Evolutionary conservation across 139 green algal genomes (phyloP), one percentile per base, ranked within the genome.

Genomic region (Chlorella sp.): DNA sequence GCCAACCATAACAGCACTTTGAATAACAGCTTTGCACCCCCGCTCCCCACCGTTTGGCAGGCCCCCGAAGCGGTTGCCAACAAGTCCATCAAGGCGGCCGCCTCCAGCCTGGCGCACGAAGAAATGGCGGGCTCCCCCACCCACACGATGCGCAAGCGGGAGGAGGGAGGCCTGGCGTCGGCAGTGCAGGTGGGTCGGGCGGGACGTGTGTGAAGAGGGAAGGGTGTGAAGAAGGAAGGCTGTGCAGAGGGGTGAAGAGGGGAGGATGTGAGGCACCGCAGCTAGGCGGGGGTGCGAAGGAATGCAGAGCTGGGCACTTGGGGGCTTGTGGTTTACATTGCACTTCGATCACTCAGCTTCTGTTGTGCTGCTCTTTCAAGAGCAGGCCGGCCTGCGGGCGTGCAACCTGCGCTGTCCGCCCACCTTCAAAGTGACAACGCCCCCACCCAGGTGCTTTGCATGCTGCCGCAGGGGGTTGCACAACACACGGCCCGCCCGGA

Each of bases 71-170:
- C 79, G 53, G 79, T 85, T 30, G 79, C 79, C 28, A 85, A 85
- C 79, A 85, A 68, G 48, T 28, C 42, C 42, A 85, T 85, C 48
- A 85, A 85, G 42, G 79, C 79, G 2, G 79, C 79, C 19, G 79
- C 79, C 24, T 28, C 79, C 42, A 66, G 40, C 42, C 42, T 85
- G 30, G 79, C 68, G 79, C 79, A 16, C 0, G 79, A 68, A 0
- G 79, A 85, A 30, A 85, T 85, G 79, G 79, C 42, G 16, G 39
- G 42, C 30, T 85, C 79, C 0, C 79, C 79, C 30, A 85, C 42
- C 1, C 79, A 68, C 79, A 26, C 30, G 9, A 85, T 85, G 79
- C 42, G 79, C 42, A 40, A 30, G 79, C 79, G 42, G 1, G 79
- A 85, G 5, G 79, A 85, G 11, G 79, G 79, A 21, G 79, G 79